Conservation (phyloP, 2,329 filamentous ascomycete species). For the Diaporthe australafricana region DNA sequence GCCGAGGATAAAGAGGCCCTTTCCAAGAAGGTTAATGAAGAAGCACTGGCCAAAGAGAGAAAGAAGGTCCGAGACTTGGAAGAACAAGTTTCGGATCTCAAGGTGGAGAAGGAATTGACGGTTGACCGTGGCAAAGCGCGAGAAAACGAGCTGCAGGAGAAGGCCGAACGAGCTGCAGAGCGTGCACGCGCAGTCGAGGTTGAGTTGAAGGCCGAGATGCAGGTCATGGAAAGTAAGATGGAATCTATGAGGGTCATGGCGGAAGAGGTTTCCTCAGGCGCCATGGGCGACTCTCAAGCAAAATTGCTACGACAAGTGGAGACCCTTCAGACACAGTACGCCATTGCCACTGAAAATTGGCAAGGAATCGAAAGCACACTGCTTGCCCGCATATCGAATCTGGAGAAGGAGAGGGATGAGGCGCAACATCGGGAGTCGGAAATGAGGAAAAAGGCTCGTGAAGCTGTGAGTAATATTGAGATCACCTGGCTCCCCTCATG, state of each 20-base stretch:
- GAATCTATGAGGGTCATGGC: slow-evolving; percentile 87
- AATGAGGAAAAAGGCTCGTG: slow-evolving; percentile 87
- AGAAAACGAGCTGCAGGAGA: slow-evolving; percentile 78
- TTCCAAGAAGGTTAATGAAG: slow-evolving; percentile 74
- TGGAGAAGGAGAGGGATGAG: slow-evolving; percentile 95
- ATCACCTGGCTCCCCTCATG: neutral
- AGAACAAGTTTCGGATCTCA: slow-evolving; percentile 71
- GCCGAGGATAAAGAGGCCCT: slow-evolving; percentile 74
- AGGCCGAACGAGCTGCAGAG: slow-evolving; percentile 78
- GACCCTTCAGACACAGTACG: slow-evolving; percentile 94
- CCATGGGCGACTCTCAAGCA: slow-evolving; percentile 83
- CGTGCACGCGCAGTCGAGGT: slow-evolving; percentile 75
- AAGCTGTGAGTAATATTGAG: slow-evolving; percentile 71
- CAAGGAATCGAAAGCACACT: slow-evolving; percentile 93
- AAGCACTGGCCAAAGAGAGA: slow-evolving; percentile 75
- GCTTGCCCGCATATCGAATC: slow-evolving; percentile 77
- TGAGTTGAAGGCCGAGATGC: slow-evolving; percentile 82
- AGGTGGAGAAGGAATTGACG: slow-evolving; percentile 81
- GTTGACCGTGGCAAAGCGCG: slow-evolving; percentile 75
- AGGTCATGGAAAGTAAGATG: slow-evolving; percentile 87
- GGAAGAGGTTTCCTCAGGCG: slow-evolving; percentile 89
- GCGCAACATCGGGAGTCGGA: slow-evolving; percentile 85
- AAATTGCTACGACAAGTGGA: slow-evolving; percentile 95
- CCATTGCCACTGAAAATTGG: slow-evolving; percentile 96
- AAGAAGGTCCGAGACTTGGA: slow-evolving; percentile 63